Evolutionary conservation across 441 rosid genomes (phyloP), one percentile per base, ranked within the genome.

Genomic region (Populus tomentosa): DNA sequence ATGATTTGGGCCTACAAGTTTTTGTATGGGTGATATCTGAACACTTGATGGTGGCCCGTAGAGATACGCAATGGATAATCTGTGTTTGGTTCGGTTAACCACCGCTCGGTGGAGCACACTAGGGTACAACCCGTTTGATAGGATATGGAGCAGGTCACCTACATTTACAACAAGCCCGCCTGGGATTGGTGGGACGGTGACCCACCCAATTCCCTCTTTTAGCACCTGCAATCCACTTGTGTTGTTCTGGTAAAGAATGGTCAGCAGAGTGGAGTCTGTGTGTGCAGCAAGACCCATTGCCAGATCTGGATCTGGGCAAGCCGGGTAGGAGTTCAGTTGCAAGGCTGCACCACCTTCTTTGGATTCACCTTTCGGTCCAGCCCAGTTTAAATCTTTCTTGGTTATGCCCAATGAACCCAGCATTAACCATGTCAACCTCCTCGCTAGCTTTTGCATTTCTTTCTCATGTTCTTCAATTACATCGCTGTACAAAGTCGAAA

Each of bases 231-330:
- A 82, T 46, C 97, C 99, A 50, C 90, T 87, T 1, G 90, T 91
- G 81, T 56, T 85, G 85, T 82, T 92, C 71, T 95, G 99, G 84
- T 88, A 79, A 18, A 95, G 89, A 71, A 93, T 87, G 63, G 99
- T 95, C 79, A 95, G 79, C 42, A 93, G 86, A 20, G 98, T 88
- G 0, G 98, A 93, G 85, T 95, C 99, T 0, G 98, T 93, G 85
- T 93, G 99, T 3, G 96, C 88, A 1, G 94, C 91, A 0, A 95
- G 90, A 78, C 99, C 99, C 99, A 95, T 93, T 69, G 99, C 95
- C 59, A 81, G 82, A 74, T 91, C 96, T 16, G 98, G 98, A 35
- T 93, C 94, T 0, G 98, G 98, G 77, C 98, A 95, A 70, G 87
- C 86, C 30, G 99, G 99, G 81, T 95, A 95, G 81, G 86, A 79